These are phyloP conservation scores for Deinandra increscens DNA, from an alignment of 129 eudicot species.

Conservation along the genomic window DNA sequence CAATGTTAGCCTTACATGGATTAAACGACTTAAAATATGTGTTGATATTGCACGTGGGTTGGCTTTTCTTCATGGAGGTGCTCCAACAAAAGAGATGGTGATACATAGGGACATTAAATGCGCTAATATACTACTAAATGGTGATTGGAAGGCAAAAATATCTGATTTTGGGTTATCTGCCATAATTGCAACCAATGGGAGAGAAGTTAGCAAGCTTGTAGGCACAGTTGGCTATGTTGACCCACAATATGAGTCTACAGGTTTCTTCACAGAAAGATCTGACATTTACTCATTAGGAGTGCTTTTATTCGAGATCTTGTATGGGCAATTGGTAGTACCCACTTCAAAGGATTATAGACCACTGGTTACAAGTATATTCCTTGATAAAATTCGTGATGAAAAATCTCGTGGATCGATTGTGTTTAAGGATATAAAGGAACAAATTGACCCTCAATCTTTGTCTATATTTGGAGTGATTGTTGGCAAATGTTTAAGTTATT, in stretches of 20 bases:
- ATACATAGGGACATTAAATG: slow-evolving; percentile 5
- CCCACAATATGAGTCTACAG: neutral
- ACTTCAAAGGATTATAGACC: neutral
- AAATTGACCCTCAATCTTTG: neutral
- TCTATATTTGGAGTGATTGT: neutral
- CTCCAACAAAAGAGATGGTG: too few species aligned
- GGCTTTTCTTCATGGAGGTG: too few species aligned
- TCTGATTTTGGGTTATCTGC: neutral
- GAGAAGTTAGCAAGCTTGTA: neutral
- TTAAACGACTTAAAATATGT: too few species aligned
- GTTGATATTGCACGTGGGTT: too few species aligned
- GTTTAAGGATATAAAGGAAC: neutral
- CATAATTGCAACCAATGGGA: neutral
- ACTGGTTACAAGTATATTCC: neutral
- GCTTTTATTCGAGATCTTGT: neutral
- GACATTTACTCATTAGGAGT: slow-evolving; percentile 3
- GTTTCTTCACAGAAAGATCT: slow-evolving; percentile 2
- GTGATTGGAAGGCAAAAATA: neutral
- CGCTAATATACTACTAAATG: neutral
- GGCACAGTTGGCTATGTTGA: neutral
- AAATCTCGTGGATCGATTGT: neutral
- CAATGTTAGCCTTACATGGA: too few species aligned
- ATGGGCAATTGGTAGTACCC: neutral
- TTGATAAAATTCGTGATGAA: neutral
- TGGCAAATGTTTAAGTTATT: neutral